Percentiles rank a stretch among this genome's conserved stretches.
Evolutionary conservation across 495 filamentous ascomycete genomes (phyloP).

Genomic region (Neurospora sublineolata): DNA sequence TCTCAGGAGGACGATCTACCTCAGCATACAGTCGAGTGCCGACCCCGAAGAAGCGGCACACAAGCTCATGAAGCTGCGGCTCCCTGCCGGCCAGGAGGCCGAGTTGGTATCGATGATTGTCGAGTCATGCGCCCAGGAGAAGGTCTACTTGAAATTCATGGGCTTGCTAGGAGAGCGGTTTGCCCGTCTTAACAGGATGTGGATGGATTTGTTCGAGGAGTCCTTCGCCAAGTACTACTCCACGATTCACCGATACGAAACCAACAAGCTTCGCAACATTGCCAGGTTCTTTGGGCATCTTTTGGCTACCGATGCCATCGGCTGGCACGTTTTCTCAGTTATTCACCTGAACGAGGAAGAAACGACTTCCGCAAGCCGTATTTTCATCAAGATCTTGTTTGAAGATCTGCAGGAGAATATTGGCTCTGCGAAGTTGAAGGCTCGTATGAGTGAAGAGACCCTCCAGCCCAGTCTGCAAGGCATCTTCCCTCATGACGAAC

Average conservation of each 20-base stretch:
- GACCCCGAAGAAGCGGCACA: slow-evolving; percentile 94
- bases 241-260: slow-evolving; percentile 93
- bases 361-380: slow-evolving; percentile 86
- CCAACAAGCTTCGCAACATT: slow-evolving; percentile 86
- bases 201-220: slow-evolving; percentile 83
- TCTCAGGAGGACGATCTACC: slow-evolving; percentile 84
- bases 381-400: slow-evolving; percentile 97
- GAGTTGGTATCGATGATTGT: slow-evolving; percentile 94
- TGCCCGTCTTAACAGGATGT: slow-evolving; percentile 86
- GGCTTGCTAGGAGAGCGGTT: slow-evolving; percentile 90
- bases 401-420: slow-evolving; percentile 82
- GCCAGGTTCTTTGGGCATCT: slow-evolving; percentile 91
- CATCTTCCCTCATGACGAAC: slow-evolving; percentile 81
- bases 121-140: slow-evolving; percentile 89
- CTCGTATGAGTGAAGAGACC: slow-evolving; percentile 62
- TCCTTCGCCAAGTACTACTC: slow-evolving; percentile 90
- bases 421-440: slow-evolving; percentile 66
- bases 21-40: slow-evolving; percentile 91
- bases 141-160: slow-evolving; percentile 93
- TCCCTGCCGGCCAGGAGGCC: slow-evolving; percentile 77
- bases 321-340: slow-evolving; percentile 77
- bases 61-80: slow-evolving; percentile 83
- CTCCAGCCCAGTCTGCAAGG: slow-evolving; percentile 71
- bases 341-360: slow-evolving; percentile 93
- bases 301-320: slow-evolving; percentile 73